phyloP scores from a whole-genome alignment of 768 basidiomycete genomes.

The Punctularia strigosozonata region DNA sequence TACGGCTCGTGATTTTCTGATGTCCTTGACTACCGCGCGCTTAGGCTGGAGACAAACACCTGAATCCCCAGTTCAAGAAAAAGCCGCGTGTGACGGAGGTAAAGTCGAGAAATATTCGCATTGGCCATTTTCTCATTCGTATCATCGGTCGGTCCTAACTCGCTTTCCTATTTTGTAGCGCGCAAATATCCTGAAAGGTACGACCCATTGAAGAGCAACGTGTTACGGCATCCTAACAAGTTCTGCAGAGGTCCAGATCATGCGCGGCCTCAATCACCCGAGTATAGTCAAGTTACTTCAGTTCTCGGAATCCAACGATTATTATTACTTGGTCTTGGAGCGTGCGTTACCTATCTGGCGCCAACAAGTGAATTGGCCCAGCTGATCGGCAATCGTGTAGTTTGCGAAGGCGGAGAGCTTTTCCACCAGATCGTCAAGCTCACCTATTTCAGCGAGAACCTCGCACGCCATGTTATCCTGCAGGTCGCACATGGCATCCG shows the following conservation, averaged over 20 bases:
- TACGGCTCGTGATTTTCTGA: constrained; percentile 12
- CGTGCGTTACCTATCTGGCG: constrained; percentile 33
- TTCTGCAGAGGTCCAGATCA: constrained; percentile 88
- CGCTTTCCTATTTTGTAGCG: constrained; percentile 42
- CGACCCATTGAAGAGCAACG: constrained; percentile 6
- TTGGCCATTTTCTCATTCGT: constrained; percentile 11
- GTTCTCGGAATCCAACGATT: constrained; percentile 85
- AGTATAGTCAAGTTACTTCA: constrained; percentile 84
- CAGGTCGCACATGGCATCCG: constrained; percentile 92
- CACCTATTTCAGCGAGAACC: constrained; percentile 95
- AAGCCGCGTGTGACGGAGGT: constrained; percentile 98
- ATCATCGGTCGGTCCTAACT: constrained; percentile 5
- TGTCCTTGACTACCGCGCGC: constrained; percentile 4
- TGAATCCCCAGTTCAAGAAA: constrained; percentile 92
- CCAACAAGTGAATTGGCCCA: constrained; percentile 4
- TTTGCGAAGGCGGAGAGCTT: constrained; percentile 96
- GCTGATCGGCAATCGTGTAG: constrained; percentile 24
- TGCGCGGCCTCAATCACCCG: constrained; percentile 91
- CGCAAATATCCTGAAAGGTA: constrained; percentile 93
- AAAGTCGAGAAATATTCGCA: constrained; percentile 23
- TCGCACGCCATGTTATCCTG: constrained; percentile 93
- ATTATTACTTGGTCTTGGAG: constrained; percentile 93
- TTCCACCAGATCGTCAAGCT: constrained; percentile 99
- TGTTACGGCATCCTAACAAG: not conserved
- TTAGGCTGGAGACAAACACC: constrained; percentile 85